Evolutionary conservation across 2,329 filamentous ascomycete genomes (phyloP), one percentile per base, ranked within the genome.

Genomic region (Xylariaceae sp.): DNA sequence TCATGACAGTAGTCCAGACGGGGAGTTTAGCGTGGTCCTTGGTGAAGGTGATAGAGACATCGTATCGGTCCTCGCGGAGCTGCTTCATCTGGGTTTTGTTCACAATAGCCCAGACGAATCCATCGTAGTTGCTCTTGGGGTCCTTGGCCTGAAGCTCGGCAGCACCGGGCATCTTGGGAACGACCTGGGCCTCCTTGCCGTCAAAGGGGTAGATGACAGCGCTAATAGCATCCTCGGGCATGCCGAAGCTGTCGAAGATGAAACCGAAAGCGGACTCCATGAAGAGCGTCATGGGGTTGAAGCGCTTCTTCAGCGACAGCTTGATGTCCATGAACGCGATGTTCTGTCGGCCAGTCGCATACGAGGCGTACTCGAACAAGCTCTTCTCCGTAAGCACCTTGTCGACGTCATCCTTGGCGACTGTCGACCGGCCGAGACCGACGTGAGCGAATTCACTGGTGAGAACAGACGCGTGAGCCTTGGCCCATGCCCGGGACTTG

Each of bases 71-170:
- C 52, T 96, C 89, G 62, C 94, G 88, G 68, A 96, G 83, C 69
- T 85, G 80, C 79, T 90, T 90, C 93, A 99, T 97, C 73, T 83
- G 78, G 69, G 92, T 88, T 84, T 99, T 99, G 82, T 97, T 91
- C 63, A 97, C 92, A 66, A 99, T 76, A 53, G 92, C 93, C 84
- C 89, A 97, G 65, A 99, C 93, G 70, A 97, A 99, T 50, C 87
- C 87, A 73, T 97, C 94, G 70, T 88, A 97, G 59, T 77, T 76
- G 78, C 86, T 86, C 82, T 85, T 87, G 75, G 77, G 68, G 70
- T 84, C 77, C 80, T 82, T 76, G 71, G 76, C 75, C 64, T 77
- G 77, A 56, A 82, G 75, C 66, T 87, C 84, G 51, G 78, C 78
- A 48, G 83, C 79, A 47, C 84, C 85, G 4, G 85, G 85, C 2